Base-by-base conservation (phyloP, 169 alveolate genomes). In the Cryptosporidium canis region DNA sequence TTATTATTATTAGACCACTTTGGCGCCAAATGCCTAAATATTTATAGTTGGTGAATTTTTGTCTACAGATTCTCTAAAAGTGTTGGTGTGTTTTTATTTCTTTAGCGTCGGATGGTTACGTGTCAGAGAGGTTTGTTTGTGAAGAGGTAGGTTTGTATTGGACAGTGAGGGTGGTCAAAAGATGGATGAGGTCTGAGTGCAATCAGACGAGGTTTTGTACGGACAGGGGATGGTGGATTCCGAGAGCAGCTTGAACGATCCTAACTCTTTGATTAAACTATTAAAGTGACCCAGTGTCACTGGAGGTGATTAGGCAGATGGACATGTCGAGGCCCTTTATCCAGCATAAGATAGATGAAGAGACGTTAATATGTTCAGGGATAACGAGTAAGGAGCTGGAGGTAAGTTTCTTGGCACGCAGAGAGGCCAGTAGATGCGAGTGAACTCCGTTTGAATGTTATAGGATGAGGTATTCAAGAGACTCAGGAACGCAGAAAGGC, bases 61-160 rank as follows among this genome's bases (percentile, higher is more conserved):
- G 27, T 29, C 29, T 31, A 1, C 14, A 27, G 43, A 64, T 7
- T 8, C 5, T 37, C 16, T 9, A 31, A 7, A 31, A 9, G 16
- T 24, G 41, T 37, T 9, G 18, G 41, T 4, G 37, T 33, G 24
- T 4, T 14, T 63, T 37, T 63, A 24, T 3, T 29, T 63, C 18
- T 63, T 37, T n/a, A 18, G 8, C 31, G 18, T 35, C 24, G 3
- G 21, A 77, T 77, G 87, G 87, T 77, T 21, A 37, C 18, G 3
- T 77, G 87, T 37, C 87, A 77, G 44, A 77, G 44, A 58, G 87
- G 87, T 3, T 24, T 77, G 41, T 61, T 77, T 63, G 64, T 77
- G 4, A 39, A 55, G 64, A 61, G 77, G 87, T 77, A 35, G 27
- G 70, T 66, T 44, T 65, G n/a, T 43, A 18, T 39, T 21, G 45